Conservation (phyloP, 2,329 filamentous ascomycete genomes). For the Aphanoascus verrucosus region DNA sequence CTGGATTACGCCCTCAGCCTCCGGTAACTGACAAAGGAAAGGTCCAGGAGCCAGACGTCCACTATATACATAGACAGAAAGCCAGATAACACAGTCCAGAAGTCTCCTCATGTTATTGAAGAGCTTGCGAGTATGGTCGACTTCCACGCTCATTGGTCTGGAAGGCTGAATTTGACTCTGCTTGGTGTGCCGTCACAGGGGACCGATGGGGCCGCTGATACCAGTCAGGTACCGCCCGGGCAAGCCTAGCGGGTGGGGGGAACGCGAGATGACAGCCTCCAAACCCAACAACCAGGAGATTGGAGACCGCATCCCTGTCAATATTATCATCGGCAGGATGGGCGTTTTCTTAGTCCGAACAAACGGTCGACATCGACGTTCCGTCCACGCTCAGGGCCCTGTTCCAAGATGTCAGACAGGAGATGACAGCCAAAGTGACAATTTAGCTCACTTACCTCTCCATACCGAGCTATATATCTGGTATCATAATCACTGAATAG, state of each 20-base stretch:
- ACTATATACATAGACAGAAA: not conserved
- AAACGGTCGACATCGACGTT: no score
- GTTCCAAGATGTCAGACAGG: no score
- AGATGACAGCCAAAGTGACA: no score
- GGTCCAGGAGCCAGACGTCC: not conserved
- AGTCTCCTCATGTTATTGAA: not conserved
- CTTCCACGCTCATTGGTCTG: conserved; percentile 1
- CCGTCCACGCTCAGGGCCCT: no score
- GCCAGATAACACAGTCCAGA: conserved; percentile 5
- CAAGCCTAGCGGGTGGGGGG: not conserved
- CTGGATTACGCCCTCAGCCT: conserved; percentile 6
- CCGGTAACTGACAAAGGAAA: conserved; percentile 9
- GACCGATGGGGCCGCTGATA: no score
- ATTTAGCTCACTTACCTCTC: no score
- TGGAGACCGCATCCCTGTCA: conserved; percentile 4
- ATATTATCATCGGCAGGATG: no score
- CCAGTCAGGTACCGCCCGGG: not conserved
- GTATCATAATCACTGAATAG: no score
- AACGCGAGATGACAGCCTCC: not conserved
- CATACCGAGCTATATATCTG: no score
- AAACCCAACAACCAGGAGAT: conserved; percentile 8
- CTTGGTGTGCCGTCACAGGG: not conserved
- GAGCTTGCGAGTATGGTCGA: not conserved
- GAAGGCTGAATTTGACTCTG: not conserved
- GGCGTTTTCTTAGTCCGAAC: no score